These are phyloP conservation scores for Cyberlindnera euphorbiae DNA, from an alignment of 805 yeast genomes.

Conservation along the genomic window DNA sequence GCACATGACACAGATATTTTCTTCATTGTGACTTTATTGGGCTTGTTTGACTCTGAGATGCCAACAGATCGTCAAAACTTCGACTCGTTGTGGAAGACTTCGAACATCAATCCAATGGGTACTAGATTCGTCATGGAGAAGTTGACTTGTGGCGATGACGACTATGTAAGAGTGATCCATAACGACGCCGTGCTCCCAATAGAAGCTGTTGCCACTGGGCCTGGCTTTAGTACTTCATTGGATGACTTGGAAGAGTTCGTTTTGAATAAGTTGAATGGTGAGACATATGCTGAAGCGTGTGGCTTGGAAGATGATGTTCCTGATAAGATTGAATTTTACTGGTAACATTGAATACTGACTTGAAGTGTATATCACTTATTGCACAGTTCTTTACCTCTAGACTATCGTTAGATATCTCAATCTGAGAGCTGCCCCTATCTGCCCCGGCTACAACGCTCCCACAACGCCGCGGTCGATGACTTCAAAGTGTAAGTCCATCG, in stretches of 20 bases:
- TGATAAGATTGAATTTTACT: constrained; percentile 26
- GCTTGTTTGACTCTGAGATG: constrained; percentile 32
- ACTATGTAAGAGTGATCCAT: constrained; percentile 38
- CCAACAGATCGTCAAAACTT: constrained; percentile 41
- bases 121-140: constrained; percentile 43
- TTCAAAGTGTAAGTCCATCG: too few species aligned
- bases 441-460: too few species aligned
- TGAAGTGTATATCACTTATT: too few species aligned
- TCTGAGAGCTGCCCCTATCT: too few species aligned
- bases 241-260: constrained; percentile 22
- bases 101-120: constrained; percentile 52
- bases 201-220: constrained; percentile 38
- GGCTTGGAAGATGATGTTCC: constrained; percentile 11
- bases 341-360: constrained; percentile 8
- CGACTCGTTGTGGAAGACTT: constrained; percentile 40
- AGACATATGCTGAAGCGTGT: constrained; percentile 16
- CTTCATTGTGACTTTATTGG: constrained; percentile 44
- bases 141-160: constrained; percentile 31
- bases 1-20: constrained; percentile 55
- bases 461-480: too few species aligned
- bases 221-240: constrained; percentile 39
- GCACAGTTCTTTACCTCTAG: too few species aligned
- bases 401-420: too few species aligned
- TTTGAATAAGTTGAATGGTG: constrained; percentile 11
- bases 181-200: constrained; percentile 49